Evolutionary conservation across 2,329 filamentous ascomycete species (phyloP).

Genomic region (Cordyceps tenuipes): DNA sequence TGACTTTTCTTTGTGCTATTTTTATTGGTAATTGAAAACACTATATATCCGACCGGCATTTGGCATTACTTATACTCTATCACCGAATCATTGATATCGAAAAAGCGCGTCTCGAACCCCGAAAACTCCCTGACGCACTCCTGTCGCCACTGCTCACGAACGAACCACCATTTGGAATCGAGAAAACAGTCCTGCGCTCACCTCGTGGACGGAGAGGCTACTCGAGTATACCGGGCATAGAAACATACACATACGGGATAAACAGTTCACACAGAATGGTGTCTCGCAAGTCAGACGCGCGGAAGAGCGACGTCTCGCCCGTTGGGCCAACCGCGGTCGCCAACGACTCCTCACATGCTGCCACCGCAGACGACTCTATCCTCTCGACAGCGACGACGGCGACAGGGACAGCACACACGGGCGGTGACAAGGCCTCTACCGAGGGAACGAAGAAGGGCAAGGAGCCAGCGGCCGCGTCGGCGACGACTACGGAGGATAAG

Average conservation of each 20-base stretch:
- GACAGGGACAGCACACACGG: slow-evolving; percentile 23
- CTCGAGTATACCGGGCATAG: background rate
- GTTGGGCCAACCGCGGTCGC: slow-evolving; percentile 29
- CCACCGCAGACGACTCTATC: background rate
- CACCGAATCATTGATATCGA: background rate
- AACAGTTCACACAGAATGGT: background rate
- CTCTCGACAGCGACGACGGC: slow-evolving; percentile 20
- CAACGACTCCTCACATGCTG: background rate
- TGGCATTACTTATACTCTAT: background rate
- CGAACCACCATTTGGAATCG: background rate
- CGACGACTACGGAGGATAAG: background rate
- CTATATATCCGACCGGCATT: background rate
- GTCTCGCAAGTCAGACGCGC: slow-evolving; percentile 39
- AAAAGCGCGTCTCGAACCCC: no score
- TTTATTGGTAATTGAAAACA: background rate
- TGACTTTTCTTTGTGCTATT: background rate
- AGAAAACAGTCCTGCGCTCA: background rate
- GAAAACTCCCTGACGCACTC: background rate
- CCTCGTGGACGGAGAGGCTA: background rate
- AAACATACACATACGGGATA: background rate
- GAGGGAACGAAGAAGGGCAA: slow-evolving; percentile 25
- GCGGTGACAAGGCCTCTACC: slow-evolving; percentile 30
- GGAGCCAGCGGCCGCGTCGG: slow-evolving; percentile 17
- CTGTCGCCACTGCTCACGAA: background rate
- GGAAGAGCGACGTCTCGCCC: slow-evolving; percentile 42